A percentile compares a stretch with the other conserved stretches of the same genome.
These are phyloP conservation scores for Diaporthe caulivora DNA, from an alignment of 2,329 filamentous ascomycete genomes.

Conservation along the genomic window DNA sequence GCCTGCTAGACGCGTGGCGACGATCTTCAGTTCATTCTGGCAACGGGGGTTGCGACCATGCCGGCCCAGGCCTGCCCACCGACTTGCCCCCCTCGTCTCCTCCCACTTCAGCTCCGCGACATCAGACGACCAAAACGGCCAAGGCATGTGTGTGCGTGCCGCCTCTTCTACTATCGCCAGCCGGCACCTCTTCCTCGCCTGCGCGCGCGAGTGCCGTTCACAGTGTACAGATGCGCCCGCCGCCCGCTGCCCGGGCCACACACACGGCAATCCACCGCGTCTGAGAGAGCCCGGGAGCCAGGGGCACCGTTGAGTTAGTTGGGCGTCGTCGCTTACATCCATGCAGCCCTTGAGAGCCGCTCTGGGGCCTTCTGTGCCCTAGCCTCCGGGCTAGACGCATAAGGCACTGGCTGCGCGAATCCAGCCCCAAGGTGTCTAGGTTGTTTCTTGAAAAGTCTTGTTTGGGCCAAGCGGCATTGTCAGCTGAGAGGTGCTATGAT, in stretches of 20 bases:
- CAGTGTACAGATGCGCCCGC: neutral
- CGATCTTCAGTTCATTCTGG: slow-evolving; percentile 22
- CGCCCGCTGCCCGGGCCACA: slow-evolving; percentile 2
- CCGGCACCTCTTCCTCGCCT: neutral
- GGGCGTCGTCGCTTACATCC: neutral
- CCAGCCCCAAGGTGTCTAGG: slow-evolving; percentile 19
- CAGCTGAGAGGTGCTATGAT: slow-evolving; percentile 28
- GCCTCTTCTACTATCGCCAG: neutral
- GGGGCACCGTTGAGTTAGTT: slow-evolving; percentile 14
- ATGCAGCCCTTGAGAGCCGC: slow-evolving; percentile 12
- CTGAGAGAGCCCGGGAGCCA: neutral
- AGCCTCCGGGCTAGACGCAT: slow-evolving; percentile 12
- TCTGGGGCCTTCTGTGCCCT: neutral
- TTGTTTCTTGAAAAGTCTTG: slow-evolving; percentile 26
- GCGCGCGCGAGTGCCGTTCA: neutral
- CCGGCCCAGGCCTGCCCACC: neutral
- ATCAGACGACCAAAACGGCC: neutral
- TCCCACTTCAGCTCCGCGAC: neutral
- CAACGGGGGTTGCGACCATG: slow-evolving; percentile 1
- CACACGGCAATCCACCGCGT: neutral
- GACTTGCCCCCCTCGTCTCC: neutral
- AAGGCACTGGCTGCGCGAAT: slow-evolving; percentile 16
- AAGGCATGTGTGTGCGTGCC: neutral
- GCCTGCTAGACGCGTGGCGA: slow-evolving; percentile 27
- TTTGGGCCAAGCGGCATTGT: slow-evolving; percentile 25